Percentiles rank a stretch among this genome's conserved stretches.
Conservation (phyloP, 2,329 filamentous ascomycete genomes). For the Pseudogymnoascus sp. region DNA sequence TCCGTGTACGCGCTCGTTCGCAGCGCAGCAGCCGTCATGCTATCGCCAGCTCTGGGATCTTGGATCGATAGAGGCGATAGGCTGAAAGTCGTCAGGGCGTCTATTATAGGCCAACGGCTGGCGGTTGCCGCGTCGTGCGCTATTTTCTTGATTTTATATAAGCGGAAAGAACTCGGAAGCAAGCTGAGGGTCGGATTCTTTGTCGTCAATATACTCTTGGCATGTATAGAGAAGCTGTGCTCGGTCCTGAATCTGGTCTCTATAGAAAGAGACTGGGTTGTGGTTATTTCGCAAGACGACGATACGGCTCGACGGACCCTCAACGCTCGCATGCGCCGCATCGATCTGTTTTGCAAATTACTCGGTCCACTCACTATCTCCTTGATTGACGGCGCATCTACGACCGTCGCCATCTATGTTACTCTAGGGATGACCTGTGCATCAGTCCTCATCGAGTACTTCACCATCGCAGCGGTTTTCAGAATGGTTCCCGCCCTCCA, state of each 20-base stretch:
- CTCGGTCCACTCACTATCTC: constrained; percentile 43
- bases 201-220: constrained; percentile 39
- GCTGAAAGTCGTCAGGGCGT: constrained; percentile 35
- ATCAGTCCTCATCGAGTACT: constrained; percentile 33
- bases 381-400: constrained; percentile 39
- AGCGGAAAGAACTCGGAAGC: constrained; percentile 11
- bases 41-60: constrained; percentile 50
- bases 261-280: constrained; percentile 41
- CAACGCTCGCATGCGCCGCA: constrained; percentile 46
- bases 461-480: constrained; percentile 9
- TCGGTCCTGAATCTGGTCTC: constrained; percentile 37
- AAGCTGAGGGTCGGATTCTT: constrained; percentile 23
- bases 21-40: constrained; percentile 46
- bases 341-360: constrained; percentile 47
- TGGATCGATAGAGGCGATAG: constrained; percentile 49
- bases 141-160: constrained; percentile 34
- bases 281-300: constrained; percentile 16
- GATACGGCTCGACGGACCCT: constrained; percentile 28
- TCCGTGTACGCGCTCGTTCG: constrained; percentile 62
- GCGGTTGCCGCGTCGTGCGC: constrained; percentile 40
- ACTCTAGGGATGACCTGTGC: constrained; percentile 41
- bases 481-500: no score
- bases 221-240: constrained; percentile 45
- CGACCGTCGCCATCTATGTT: constrained; percentile 39
- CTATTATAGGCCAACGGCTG: constrained; percentile 29